These are phyloP conservation scores for Carpinus fangiana DNA, from an alignment of 306 rosid species.

Conservation along the genomic window DNA sequence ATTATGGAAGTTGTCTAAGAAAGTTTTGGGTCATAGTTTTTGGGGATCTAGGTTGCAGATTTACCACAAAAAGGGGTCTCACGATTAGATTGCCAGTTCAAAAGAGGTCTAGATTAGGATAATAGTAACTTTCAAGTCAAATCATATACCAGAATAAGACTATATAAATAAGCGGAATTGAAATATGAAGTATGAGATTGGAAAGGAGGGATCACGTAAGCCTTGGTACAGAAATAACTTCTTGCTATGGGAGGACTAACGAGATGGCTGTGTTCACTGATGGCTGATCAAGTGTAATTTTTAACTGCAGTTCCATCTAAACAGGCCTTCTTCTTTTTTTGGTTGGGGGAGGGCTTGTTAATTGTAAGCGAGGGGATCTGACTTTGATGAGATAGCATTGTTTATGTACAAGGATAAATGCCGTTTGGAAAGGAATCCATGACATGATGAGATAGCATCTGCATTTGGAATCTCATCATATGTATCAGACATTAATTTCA, in stretches of 20 bases:
- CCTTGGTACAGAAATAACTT: not conserved
- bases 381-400: too few species aligned
- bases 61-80: not conserved
- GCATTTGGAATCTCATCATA: not conserved
- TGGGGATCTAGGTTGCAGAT: not conserved
- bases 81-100: not conserved
- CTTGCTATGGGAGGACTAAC: not conserved
- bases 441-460: not conserved
- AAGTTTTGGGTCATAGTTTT: not conserved
- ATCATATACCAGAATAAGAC: not conserved
- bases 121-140: not conserved
- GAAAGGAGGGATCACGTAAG: not conserved
- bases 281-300: not conserved
- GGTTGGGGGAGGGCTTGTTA: not conserved
- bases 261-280: not conserved
- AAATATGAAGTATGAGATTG: not conserved
- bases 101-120: not conserved
- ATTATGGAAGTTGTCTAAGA: not conserved
- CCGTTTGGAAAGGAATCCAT: not conserved
- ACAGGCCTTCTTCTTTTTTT: not conserved
- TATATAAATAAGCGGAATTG: not conserved
- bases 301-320: not conserved
- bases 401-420: not conserved
- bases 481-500: not conserved
- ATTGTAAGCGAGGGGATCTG: not conserved